Percentiles rank a stretch among this genome's conserved stretches.
Evolutionary conservation across 2,329 filamentous ascomycete species (phyloP).

Genomic region (Diplodia scrobiculata): DNA sequence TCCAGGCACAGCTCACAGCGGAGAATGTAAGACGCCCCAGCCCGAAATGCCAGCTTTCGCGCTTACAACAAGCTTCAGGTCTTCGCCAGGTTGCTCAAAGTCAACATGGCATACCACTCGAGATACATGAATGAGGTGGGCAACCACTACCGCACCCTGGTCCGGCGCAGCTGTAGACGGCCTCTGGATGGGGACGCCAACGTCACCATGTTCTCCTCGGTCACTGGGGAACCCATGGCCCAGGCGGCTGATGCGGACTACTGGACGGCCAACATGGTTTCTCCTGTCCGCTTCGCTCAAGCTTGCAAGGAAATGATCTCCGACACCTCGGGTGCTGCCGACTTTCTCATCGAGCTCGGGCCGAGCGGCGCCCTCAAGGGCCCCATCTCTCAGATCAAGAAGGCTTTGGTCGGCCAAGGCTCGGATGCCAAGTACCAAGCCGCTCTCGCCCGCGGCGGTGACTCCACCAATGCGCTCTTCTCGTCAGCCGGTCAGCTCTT

Average conservation of each 20-base stretch:
- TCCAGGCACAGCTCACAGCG: conserved; percentile 9
- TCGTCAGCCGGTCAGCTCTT: conserved; percentile 20
- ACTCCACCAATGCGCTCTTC: background rate
- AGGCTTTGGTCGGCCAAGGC: background rate
- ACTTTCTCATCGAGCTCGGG: conserved; percentile 34
- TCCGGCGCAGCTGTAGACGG: conserved; percentile 7
- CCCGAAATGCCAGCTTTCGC: too few species aligned
- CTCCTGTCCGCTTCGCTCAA: conserved; percentile 30
- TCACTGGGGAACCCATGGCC: background rate
- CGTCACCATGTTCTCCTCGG: conserved; percentile 25
- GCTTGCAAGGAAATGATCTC: conserved; percentile 29
- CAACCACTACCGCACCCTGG: conserved; percentile 29
- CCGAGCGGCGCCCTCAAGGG: conserved; percentile 33
- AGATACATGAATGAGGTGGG: conserved; percentile 30
- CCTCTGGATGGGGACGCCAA: background rate
- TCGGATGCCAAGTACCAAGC: conserved; percentile 27
- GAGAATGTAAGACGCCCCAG: background rate
- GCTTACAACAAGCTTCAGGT: background rate
- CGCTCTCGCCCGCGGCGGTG: conserved; percentile 23
- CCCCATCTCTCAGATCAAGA: conserved; percentile 30
- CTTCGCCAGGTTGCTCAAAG: conserved; percentile 32
- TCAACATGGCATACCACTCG: conserved; percentile 34
- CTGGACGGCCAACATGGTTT: conserved; percentile 29
- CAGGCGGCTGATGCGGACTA: conserved; percentile 15
- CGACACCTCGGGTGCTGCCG: conserved; percentile 27